A percentile compares a stretch with the other conserved stretches of the same genome.
Conservation (phyloP, 176 grass and related monocot species). For the maize (Zea mays) region DNA sequence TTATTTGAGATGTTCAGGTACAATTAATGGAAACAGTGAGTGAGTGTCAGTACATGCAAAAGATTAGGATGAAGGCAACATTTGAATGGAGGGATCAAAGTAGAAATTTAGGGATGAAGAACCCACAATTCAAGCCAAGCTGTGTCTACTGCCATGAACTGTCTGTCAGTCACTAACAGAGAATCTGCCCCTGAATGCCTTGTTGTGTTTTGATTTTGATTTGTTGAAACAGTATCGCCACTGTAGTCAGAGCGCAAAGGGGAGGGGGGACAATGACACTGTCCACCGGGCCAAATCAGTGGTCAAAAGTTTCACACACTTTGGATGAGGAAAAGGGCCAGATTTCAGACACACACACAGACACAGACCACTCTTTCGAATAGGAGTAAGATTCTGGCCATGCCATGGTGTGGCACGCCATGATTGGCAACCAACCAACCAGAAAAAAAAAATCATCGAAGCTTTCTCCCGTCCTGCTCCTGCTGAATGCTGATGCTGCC, state of each 20-base stretch:
- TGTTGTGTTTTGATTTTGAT: conserved; percentile 15
- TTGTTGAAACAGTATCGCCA: conserved; percentile 16
- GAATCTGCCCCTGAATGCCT: background rate
- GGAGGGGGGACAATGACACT: conserved; percentile 1
- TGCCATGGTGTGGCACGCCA: conserved; percentile 37
- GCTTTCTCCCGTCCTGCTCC: conserved; percentile 25
- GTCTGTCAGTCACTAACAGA: background rate
- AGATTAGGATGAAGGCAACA: background rate
- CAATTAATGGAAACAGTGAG: background rate
- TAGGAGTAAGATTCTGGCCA: conserved; percentile 49
- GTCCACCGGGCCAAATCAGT: conserved; percentile 39
- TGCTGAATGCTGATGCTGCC: conserved; percentile 46
- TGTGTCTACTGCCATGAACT: background rate
- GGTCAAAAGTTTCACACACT: conserved; percentile 41
- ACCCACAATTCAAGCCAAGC: background rate
- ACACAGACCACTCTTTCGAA: conserved; percentile 24
- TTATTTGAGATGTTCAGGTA: background rate
- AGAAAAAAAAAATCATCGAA: conserved; percentile 37
- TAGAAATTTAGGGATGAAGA: background rate
- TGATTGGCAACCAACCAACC: conserved; percentile 35
- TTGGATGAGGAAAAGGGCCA: conserved; percentile 11
- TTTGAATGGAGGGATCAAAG: background rate
- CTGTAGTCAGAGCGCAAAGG: conserved; percentile 20
- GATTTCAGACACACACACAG: conserved; percentile 24
- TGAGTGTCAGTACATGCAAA: background rate